These are phyloP conservation scores for Magnaporthiopsis incrustans DNA, from an alignment of 2,329 filamentous ascomycete species.

Conservation along the genomic window DNA sequence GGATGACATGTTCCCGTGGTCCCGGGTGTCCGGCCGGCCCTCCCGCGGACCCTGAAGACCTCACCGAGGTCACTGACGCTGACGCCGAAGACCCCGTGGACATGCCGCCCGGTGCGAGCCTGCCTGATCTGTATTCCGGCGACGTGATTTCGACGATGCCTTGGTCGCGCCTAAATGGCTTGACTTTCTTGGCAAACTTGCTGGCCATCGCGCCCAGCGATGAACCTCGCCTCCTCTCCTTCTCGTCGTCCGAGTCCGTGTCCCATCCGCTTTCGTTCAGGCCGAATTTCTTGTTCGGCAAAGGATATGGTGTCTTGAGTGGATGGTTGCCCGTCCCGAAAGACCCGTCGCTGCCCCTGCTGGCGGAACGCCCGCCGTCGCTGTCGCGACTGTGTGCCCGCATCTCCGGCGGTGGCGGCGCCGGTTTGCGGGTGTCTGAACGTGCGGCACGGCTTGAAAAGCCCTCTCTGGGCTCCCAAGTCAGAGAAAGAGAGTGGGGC, in stretches of 20 bases:
- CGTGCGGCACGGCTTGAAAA: not conserved
- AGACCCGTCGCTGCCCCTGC: not conserved
- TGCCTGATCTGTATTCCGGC: not conserved
- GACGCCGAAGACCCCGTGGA: not conserved
- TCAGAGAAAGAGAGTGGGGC: not conserved
- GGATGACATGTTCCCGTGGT: not conserved
- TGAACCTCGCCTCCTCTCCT: constrained; percentile 2
- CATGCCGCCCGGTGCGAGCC: not conserved
- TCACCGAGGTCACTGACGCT: not conserved
- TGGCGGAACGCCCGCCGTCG: not conserved
- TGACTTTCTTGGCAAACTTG: constrained; percentile 6
- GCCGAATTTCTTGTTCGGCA: not conserved
- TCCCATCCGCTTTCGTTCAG: constrained; percentile 14
- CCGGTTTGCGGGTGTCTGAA: constrained; percentile 5
- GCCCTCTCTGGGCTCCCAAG: not conserved
- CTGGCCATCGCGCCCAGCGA: constrained; percentile 4
- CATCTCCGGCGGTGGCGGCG: not conserved
- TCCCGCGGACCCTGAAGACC: not conserved
- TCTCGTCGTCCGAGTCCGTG: constrained; percentile 11
- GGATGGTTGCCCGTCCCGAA: constrained; percentile 4
- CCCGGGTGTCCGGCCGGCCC: not conserved
- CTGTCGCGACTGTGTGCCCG: not conserved
- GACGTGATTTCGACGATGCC: constrained; percentile 3
- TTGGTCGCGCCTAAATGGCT: constrained; percentile 2
- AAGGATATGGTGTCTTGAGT: constrained; percentile 13